Evolutionary conservation across 495 filamentous ascomycete species (phyloP).

Genomic region (Penicillium verhagenii): DNA sequence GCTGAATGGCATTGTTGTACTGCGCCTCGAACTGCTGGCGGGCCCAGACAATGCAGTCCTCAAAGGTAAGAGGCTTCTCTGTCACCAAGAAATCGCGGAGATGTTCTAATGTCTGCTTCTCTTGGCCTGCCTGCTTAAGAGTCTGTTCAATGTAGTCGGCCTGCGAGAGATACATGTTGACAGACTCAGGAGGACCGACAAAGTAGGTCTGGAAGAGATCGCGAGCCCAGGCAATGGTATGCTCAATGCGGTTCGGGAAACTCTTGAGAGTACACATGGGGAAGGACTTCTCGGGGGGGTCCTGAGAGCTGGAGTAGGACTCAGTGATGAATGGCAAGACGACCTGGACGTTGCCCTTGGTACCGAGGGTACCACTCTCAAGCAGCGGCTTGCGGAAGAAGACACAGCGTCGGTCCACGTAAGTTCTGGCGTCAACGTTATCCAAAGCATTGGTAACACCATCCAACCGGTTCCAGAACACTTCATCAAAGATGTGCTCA

Average conservation of each 20-base stretch:
- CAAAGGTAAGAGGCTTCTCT: constrained; percentile 87
- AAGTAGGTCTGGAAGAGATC: constrained; percentile 94
- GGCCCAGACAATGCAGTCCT: constrained; percentile 95
- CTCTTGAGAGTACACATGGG: constrained; percentile 97
- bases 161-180: constrained; percentile 91
- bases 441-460: constrained; percentile 96
- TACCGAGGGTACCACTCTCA: constrained; percentile 95
- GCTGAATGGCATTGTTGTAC: constrained; percentile 96
- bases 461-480: constrained; percentile 89
- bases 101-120: constrained; percentile 91
- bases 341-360: constrained; percentile 98
- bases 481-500: constrained; percentile 91
- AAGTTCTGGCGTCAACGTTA: constrained; percentile 96
- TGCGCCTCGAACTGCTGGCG: constrained; percentile 92
- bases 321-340: constrained; percentile 88
- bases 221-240: constrained; percentile 97
- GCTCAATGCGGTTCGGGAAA: constrained; percentile 98
- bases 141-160: constrained; percentile 87
- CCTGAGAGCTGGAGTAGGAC: constrained; percentile 97
- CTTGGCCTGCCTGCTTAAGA: constrained; percentile 91
- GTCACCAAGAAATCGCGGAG: constrained; percentile 89
- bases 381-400: constrained; percentile 98
- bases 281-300: constrained; percentile 97
- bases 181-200: constrained; percentile 88
- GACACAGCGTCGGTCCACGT: constrained; percentile 95